Evolutionary conservation across 1,284 basidiomycete genomes (phyloP).

Genomic region (Austroboletus rostrupii): DNA sequence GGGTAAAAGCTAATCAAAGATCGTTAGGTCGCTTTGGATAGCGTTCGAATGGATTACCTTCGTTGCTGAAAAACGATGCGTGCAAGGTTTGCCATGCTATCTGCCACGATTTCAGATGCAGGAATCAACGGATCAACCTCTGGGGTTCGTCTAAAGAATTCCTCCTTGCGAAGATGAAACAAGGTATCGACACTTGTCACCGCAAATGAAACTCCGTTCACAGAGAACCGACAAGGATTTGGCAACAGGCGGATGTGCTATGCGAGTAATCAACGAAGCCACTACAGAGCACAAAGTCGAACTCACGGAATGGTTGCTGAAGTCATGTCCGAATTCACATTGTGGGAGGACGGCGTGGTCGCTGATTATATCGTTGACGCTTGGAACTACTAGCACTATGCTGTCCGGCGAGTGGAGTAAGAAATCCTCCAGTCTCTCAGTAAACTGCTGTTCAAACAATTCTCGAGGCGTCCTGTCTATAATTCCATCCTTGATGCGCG

Average conservation of each 20-base stretch:
- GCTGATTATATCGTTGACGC: constrained; percentile 76
- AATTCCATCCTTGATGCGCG: constrained; percentile 69
- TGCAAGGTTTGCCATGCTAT: constrained; percentile 76
- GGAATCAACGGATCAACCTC: constrained; percentile 51
- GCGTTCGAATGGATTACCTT: constrained; percentile 46
- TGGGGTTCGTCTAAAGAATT: constrained; percentile 69
- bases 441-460: constrained; percentile 71
- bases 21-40: constrained; percentile 3
- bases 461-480: constrained; percentile 60
- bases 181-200: constrained; percentile 82
- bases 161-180: constrained; percentile 85
- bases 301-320: constrained; percentile 48
- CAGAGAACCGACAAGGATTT: constrained; percentile 81
- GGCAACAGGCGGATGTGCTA: constrained; percentile 79
- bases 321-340: constrained; percentile 53
- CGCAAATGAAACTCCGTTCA: constrained; percentile 83
- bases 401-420: constrained; percentile 64
- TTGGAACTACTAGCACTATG: constrained; percentile 76
- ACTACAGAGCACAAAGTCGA: background rate
- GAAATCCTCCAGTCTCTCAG: constrained; percentile 56
- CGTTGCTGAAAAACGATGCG: constrained; percentile 84
- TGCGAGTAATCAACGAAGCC: background rate
- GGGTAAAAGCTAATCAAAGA: constrained; percentile 78
- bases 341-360: constrained; percentile 88
- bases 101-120: constrained; percentile 49